Conservation (phyloP, 306 rosid genomes). For the Prunus davidiana region DNA sequence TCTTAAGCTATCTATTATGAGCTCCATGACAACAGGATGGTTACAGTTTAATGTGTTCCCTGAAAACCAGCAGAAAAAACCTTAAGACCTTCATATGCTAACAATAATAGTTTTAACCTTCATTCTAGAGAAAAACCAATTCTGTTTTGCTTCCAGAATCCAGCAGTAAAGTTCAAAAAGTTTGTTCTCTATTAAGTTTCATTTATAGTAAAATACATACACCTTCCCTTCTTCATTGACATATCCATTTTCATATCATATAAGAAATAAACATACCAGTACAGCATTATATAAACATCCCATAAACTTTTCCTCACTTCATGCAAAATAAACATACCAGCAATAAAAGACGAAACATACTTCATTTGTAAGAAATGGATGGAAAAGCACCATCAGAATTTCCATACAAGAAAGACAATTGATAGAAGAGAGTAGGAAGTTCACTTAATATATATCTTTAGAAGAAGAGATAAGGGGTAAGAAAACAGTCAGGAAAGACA, state of each 20-base stretch:
- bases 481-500: conserved; percentile 12
- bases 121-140: neutral
- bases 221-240: neutral
- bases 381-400: neutral
- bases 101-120: conserved; percentile 8
- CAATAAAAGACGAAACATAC: neutral
- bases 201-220: neutral
- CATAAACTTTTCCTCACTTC: neutral
- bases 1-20: conserved; percentile 89
- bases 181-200: neutral
- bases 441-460: neutral
- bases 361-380: neutral
- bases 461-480: conserved; percentile 10
- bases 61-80: conserved; percentile 34
- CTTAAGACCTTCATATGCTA: conserved; percentile 23
- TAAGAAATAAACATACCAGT: neutral
- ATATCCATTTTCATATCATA: neutral
- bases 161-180: neutral
- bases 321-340: neutral
- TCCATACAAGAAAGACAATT: neutral
- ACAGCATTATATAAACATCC: neutral
- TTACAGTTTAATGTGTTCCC: conserved; percentile 94
- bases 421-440: neutral
- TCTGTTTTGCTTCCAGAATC: neutral
- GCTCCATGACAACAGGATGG: conserved; percentile 94